Conservation (phyloP, 805 yeast genomes). For the Ogataea ramenticola region DNA sequence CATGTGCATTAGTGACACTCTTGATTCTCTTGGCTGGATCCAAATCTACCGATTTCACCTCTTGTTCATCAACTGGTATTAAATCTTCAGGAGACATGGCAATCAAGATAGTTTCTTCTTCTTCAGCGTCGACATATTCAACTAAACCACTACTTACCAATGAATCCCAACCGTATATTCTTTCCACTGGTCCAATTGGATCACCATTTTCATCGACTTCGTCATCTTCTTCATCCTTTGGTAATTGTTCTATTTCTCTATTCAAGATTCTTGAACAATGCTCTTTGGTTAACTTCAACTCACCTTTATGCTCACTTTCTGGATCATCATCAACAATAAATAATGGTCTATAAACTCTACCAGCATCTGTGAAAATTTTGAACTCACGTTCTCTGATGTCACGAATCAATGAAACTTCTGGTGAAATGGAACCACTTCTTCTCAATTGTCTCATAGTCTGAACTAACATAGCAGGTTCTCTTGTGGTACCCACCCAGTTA, state of each 20-base stretch:
- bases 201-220: constrained; percentile 40
- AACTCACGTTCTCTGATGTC: constrained; percentile 96
- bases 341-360: constrained; percentile 94
- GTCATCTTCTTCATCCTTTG: constrained; percentile 33
- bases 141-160: constrained; percentile 80
- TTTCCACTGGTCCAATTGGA: constrained; percentile 33
- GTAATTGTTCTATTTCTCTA: constrained; percentile 51
- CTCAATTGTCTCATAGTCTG: constrained; percentile 87
- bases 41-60: constrained; percentile 30
- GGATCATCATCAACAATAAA: constrained; percentile 87
- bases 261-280: constrained; percentile 67
- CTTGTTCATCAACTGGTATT: constrained; percentile 43
- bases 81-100: constrained; percentile 99
- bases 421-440: constrained; percentile 90
- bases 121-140: constrained; percentile 97
- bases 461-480: constrained; percentile 89
- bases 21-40: constrained; percentile 86
- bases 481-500: constrained; percentile 98
- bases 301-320: constrained; percentile 61
- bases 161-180: constrained; percentile 72
- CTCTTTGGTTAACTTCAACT: constrained; percentile 75
- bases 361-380: constrained; percentile 96
- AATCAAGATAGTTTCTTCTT: constrained; percentile 96
- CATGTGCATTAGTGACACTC: constrained; percentile 44
- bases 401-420: constrained; percentile 94